Evolutionary conservation across 73 alveolate genomes (phyloP).

Genomic region (Paramecium octaurelia): DNA sequence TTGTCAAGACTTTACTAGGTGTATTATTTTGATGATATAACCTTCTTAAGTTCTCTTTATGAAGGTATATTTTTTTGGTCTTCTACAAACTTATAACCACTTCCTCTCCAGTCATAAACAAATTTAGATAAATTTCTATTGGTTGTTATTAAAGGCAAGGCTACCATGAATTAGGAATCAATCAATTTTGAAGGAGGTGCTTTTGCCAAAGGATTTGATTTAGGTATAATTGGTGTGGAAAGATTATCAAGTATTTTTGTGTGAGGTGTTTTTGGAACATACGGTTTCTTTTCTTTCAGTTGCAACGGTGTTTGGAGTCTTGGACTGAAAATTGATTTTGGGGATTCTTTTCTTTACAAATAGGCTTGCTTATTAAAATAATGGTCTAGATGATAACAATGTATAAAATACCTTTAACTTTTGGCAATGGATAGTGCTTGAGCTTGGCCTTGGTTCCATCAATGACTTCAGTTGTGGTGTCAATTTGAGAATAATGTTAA

Average conservation of each 20-base stretch:
- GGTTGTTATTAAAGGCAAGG: neutral
- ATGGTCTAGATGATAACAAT: neutral
- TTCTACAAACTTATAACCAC: slow-evolving; percentile 3
- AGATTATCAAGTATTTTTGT: neutral
- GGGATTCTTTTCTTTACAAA: neutral
- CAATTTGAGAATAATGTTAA: slow-evolving; percentile 18
- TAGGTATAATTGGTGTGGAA: neutral
- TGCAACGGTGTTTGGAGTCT: neutral
- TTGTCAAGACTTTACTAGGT: neutral
- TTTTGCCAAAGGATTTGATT: neutral
- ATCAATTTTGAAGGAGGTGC: neutral
- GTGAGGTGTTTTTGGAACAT: neutral
- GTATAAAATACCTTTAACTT: neutral
- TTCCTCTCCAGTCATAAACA: slow-evolving; percentile 41
- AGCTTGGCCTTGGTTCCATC: slow-evolving; percentile 16
- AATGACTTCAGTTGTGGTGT: slow-evolving; percentile 25
- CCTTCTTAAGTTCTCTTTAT: neutral
- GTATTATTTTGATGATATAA: neutral
- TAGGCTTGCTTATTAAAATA: slow-evolving; percentile 15
- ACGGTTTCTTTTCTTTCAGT: neutral
- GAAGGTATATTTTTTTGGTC: neutral
- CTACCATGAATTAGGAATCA: neutral
- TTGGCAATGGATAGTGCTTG: neutral
- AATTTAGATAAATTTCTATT: slow-evolving; percentile 23
- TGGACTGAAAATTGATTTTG: neutral